These are phyloP conservation scores for Colletotrichum eleusines DNA, from an alignment of 2,329 filamentous ascomycete species.

Conservation along the genomic window DNA sequence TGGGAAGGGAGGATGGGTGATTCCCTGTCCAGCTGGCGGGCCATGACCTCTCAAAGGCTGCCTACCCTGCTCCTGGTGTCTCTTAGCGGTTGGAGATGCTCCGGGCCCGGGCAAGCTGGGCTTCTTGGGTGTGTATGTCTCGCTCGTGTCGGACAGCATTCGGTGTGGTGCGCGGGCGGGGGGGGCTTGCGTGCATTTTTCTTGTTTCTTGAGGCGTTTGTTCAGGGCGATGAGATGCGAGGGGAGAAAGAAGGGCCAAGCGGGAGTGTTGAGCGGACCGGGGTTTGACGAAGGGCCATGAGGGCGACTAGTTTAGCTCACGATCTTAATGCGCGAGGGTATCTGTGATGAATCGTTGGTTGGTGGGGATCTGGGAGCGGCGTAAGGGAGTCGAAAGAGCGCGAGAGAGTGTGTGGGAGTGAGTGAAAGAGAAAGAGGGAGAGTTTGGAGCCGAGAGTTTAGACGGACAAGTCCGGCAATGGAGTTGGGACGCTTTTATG, in stretches of 20 bases:
- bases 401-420: neutral
- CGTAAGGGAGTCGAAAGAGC: neutral
- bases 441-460: neutral
- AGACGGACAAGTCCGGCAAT: neutral
- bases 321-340: neutral
- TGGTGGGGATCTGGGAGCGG: constrained; percentile 2
- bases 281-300: neutral
- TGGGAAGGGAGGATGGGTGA: constrained; percentile 10
- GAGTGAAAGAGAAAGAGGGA: neutral
- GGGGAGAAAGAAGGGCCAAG: neutral
- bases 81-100: constrained; percentile 4
- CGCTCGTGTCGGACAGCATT: constrained; percentile 21
- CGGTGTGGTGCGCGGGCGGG: constrained; percentile 9
- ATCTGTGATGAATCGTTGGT: neutral
- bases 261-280: constrained; percentile 5
- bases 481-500: neutral
- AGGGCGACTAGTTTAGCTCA: neutral
- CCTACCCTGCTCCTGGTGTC: neutral
- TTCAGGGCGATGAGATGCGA: neutral
- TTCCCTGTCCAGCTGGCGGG: constrained; percentile 7
- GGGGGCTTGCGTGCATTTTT: constrained; percentile 14
- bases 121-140: neutral
- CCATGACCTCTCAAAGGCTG: neutral
- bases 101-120: neutral
- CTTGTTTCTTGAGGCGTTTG: constrained; percentile 20